Evolutionary conservation across 768 basidiomycete species (phyloP), one percentile per base, ranked within the genome.

Genomic region (Mycena metata): DNA sequence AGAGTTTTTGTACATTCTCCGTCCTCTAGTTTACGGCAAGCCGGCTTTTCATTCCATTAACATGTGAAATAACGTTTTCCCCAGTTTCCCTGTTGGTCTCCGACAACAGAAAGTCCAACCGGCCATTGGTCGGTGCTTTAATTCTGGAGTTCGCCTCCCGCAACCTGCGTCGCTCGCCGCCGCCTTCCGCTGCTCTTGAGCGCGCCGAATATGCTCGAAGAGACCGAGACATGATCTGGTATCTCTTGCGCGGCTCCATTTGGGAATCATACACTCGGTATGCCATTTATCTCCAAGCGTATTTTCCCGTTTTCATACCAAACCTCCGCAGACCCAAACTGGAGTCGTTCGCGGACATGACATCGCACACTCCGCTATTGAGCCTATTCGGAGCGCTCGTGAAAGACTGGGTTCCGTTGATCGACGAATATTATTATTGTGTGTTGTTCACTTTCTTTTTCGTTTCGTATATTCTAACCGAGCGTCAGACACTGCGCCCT

Each of bases 371-470:
- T 50, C 93, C 93, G 17, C 57, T 95, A 30, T 74, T 96, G 30
- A 88, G 90, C n/a, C 76, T 94, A 54, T 78, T 94, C 45, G 84
- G 92, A 70, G 87, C 89, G 26, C 80, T 96, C 65, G 76, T 94
- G 65, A 90, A 88, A 70, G 94, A 95, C 74, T 96, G 95, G 94
- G 89, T 96, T 70, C 95, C 94, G 21, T 80, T 96, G 76, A 93
- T 96, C 67, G 89, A 96, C 76, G 92, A 93, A 75, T 96, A 96
- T 81, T 91, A 96, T 82, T 96, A 96, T 84, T 96, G 94, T 94
- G 75, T 67, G 94, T 84, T 42, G 26, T n/a, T 42, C 9, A 33
- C 42, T 21, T 2, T 15, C 26, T 6, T 71, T 41, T 54, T 47
- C 17, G 55, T 57, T 21, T n/a, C 35, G 1, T 59, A 41, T 46